Percentiles rank a stretch among this genome's conserved stretches.
phyloP scores from a whole-genome alignment of 257 asterid species.

The Rhazya stricta region DNA sequence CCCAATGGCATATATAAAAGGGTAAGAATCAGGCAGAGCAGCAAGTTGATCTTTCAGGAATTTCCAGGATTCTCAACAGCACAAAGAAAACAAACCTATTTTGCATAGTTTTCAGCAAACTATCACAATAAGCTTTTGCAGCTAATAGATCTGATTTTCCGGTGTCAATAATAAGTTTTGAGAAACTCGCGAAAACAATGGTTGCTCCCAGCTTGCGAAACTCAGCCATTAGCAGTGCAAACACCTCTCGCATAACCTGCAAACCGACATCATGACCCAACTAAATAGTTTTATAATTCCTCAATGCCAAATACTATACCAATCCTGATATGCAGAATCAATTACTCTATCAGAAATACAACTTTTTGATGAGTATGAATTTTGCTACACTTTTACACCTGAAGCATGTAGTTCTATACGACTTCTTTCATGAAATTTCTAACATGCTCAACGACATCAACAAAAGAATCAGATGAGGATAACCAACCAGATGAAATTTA shows the following conservation, averaged over 20 bases:
- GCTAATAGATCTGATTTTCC: constrained; percentile 84
- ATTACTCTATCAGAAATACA: background rate
- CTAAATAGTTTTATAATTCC: background rate
- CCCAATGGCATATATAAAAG: constrained; percentile 5
- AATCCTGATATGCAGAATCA: background rate
- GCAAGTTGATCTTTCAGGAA: background rate
- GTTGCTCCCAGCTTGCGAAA: constrained; percentile 87
- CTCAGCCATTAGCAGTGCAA: constrained; percentile 92
- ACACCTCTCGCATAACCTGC: constrained; percentile 93
- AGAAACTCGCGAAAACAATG: constrained; percentile 78
- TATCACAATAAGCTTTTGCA: constrained; percentile 92
- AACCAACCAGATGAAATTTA: background rate
- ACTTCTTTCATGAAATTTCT: background rate
- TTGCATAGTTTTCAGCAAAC: constrained; percentile 71
- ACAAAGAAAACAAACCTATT: constrained; percentile 50
- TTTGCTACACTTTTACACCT: background rate
- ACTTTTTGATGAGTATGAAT: background rate
- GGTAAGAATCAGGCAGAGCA: constrained; percentile 14
- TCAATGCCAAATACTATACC: background rate
- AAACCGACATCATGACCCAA: background rate
- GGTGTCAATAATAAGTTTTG: constrained; percentile 76
- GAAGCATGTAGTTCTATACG: background rate
- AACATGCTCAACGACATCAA: background rate
- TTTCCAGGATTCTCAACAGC: background rate
- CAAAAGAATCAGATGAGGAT: background rate